These are phyloP conservation scores for Talaromyces verruculosus DNA, from an alignment of 2,329 filamentous ascomycete genomes.

Conservation along the genomic window DNA sequence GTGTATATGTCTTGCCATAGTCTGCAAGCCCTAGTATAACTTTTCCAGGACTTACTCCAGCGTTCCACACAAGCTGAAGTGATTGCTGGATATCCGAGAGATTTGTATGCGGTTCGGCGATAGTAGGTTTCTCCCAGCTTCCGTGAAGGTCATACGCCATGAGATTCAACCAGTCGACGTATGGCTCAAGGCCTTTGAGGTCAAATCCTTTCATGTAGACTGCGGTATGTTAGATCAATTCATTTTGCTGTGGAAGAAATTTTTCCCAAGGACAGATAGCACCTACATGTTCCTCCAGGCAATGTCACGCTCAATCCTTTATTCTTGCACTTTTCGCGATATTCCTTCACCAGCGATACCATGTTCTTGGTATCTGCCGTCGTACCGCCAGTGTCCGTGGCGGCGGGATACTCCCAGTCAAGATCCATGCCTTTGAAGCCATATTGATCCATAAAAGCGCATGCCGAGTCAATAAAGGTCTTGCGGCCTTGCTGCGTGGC, in stretches of 20 bases:
- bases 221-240: background rate
- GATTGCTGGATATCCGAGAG: slow-evolving; percentile 20
- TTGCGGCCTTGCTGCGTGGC: slow-evolving; percentile 15
- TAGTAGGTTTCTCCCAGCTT: slow-evolving; percentile 19
- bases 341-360: slow-evolving; percentile 19
- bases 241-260: background rate
- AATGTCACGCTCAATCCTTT: slow-evolving; percentile 20
- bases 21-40: slow-evolving; percentile 34
- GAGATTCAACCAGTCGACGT: slow-evolving; percentile 24
- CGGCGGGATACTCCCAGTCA: slow-evolving; percentile 29
- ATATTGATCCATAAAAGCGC: slow-evolving; percentile 27
- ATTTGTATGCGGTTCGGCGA: slow-evolving; percentile 19
- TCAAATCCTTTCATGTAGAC: slow-evolving; percentile 31
- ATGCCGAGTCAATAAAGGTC: slow-evolving; percentile 21
- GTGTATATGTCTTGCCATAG: slow-evolving; percentile 31
- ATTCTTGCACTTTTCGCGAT: slow-evolving; percentile 19
- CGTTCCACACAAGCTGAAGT: slow-evolving; percentile 32
- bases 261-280: background rate
- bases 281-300: slow-evolving; percentile 20
- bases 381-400: slow-evolving; percentile 13
- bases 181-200: slow-evolving; percentile 23
- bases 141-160: slow-evolving; percentile 34
- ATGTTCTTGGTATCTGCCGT: slow-evolving; percentile 18
- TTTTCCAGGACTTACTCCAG: slow-evolving; percentile 29
- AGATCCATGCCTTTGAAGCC: slow-evolving; percentile 29